phyloP scores from a whole-genome alignment of 2,329 filamentous ascomycete species.

The Herpotrichia juniperi region DNA sequence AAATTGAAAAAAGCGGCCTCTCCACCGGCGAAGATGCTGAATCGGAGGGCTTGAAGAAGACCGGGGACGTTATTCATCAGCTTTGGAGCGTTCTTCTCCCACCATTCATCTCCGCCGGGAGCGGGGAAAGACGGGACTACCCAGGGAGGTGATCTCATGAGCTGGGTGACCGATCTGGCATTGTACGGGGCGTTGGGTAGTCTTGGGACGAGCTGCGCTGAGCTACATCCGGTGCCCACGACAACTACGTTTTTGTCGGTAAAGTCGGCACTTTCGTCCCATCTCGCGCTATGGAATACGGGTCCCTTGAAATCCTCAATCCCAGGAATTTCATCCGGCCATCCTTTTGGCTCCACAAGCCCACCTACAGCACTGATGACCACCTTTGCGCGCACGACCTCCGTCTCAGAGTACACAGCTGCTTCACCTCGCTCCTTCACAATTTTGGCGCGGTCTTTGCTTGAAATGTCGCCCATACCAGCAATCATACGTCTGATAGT shows the following conservation, averaged over 20 bases:
- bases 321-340: conserved; percentile 58
- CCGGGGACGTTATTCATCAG: conserved; percentile 59
- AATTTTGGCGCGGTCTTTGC: conserved; percentile 53
- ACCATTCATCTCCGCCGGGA: conserved; percentile 49
- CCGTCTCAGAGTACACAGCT: conserved; percentile 58
- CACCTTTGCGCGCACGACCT: conserved; percentile 61
- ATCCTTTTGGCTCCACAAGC: conserved; percentile 60
- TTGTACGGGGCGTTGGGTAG: conserved; percentile 55
- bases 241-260: conserved; percentile 63
- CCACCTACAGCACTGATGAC: conserved; percentile 62
- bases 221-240: conserved; percentile 64
- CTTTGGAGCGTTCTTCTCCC: conserved; percentile 54
- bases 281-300: conserved; percentile 64
- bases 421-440: conserved; percentile 51
- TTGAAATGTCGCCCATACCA: conserved; percentile 61
- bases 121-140: conserved; percentile 51
- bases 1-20: conserved; percentile 55
- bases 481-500: conserved; percentile 56
- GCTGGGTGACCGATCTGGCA: conserved; percentile 63
- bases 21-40: conserved; percentile 50
- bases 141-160: conserved; percentile 66
- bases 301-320: conserved; percentile 60
- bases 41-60: conserved; percentile 54
- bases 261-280: conserved; percentile 60
- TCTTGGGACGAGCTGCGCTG: conserved; percentile 62